These are phyloP conservation scores for Clarireedia homoeocarpa DNA, from an alignment of 2,329 filamentous ascomycete species.

Conservation along the genomic window DNA sequence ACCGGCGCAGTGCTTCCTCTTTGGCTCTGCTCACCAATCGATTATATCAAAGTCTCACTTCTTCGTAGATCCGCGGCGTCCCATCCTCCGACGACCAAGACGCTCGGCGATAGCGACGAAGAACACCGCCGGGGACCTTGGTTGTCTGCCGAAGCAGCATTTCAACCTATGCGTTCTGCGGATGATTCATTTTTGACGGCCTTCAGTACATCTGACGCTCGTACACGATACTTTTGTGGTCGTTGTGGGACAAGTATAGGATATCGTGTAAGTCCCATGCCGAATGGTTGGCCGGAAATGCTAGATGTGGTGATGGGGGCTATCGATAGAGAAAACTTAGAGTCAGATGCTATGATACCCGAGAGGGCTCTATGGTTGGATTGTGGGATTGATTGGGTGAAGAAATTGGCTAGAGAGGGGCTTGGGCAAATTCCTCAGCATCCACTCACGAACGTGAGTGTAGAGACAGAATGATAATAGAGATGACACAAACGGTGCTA, in stretches of 20 bases:
- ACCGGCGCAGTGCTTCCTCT: neutral
- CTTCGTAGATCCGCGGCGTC: neutral
- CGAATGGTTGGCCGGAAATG: neutral
- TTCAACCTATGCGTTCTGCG: neutral
- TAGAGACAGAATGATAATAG: too few species aligned
- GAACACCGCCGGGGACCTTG: neutral
- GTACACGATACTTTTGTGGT: neutral
- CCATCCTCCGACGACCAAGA: neutral
- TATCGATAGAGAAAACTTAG: neutral
- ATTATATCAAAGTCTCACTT: constrained; percentile 2
- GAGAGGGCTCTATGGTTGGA: neutral
- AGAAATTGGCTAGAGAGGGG: neutral
- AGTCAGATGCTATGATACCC: neutral
- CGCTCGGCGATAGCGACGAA: neutral
- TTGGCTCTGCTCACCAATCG: neutral
- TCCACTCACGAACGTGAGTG: too few species aligned
- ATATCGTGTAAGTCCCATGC: neutral
- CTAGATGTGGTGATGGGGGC: neutral
- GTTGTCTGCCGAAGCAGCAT: neutral
- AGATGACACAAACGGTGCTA: too few species aligned
- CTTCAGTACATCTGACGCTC: neutral
- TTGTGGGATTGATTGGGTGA: neutral
- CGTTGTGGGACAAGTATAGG: neutral
- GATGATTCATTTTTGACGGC: neutral
- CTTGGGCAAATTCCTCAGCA: too few species aligned